Evolutionary conservation across 768 basidiomycete species (phyloP), one percentile per base, ranked within the genome.

Genomic region (Trametes gibbosa): DNA sequence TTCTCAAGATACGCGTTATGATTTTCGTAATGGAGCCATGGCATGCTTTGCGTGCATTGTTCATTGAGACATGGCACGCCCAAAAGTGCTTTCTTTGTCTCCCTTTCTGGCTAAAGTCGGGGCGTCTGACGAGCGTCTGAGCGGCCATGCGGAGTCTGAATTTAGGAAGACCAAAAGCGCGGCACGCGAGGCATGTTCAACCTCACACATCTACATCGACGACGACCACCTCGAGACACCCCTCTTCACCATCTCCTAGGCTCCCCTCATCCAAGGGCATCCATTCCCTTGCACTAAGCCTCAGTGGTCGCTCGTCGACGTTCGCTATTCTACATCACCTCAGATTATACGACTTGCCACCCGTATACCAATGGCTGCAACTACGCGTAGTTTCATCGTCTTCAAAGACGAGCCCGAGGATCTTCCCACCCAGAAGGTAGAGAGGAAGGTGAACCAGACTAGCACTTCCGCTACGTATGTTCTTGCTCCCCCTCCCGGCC

Each of bases 391-490:
- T n/a, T 71, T 71, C 52, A 48, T 65, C 23, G 62, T 71, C 19
- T 71, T 69, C 49, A 62, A 53, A 43, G 70, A 71, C 54, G 67
- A 70, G 21, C 47, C 65, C 1, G 52, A 64, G 13, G 24, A 58
- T 1, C 25, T 50, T 3, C 24, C 47, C 9, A 39, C 59, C 17
- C 35, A 46, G 17, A 24, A 42, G 21, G 56, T 68, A 17, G 73
- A 73, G 48, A 58, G 68, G 35, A 76, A 75, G 56, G 59, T 58
- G 46, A 54, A 61, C 8, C 50, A 58, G 43, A 41, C 14, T 16
- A 29, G 32, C 17, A 13, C 32, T 17, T 56, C 59, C 65, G 57
- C 50, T 59, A 51, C 60, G 14, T 52, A 54, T 35, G 53, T 52
- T 17, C 50, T 58, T 0, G 54, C 61, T n/a, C 61, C 64, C 50